Base-by-base conservation (phyloP, 2,329 filamentous ascomycete species). In the Alternaria ventricosa region DNA sequence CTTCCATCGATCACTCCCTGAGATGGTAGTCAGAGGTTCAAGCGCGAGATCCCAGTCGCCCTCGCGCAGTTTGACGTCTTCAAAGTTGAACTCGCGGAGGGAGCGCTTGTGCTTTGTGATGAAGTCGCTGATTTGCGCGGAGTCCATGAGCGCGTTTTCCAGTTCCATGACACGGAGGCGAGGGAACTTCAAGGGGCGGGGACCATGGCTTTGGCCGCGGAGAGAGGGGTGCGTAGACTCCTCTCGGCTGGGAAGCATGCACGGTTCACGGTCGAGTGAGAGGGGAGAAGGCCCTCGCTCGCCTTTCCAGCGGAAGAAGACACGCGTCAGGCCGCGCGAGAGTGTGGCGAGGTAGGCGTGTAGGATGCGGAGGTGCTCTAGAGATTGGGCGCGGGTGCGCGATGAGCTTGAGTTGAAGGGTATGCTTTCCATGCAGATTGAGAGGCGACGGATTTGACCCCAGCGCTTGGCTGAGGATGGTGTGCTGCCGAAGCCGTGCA, bases 41-140 rank as follows among this genome's bases (percentile, higher is more conserved):
- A 97, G 86, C 0, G 92, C 93, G 28, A 94, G 90, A 62, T 96
- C 91, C 93, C 93, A 97, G 61, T 85, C 90, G 27, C 91, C 93
- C 64, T 87, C 86, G 55, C 88, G 85, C 46, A 97, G 85, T 28
- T 87, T 84, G 18, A 94, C 89, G 66, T 92, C 89, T 75, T 94
- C 89, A 78, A 96, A 93, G 76, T 93, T 90, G 74, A 95, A 93
- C 74, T 95, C 91, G 67, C 87, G 85, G 49, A 96, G 87, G 1
- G 88, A 90, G 59, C 84, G 82, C 28, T 88, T 86, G 80, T 97
- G 92, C 12, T 84, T 82, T 54, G 84, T 81, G 62, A 96, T 89
- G 65, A 97, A 88, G 13, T 85, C 84, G 46, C 88, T 86, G 62
- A 96, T 87, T 78, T 96, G 92, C 2, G 84, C 81, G 7, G 89